These are phyloP conservation scores for Cryphonectria carpinicola DNA, from an alignment of 2,329 filamentous ascomycete species.

Conservation along the genomic window DNA sequence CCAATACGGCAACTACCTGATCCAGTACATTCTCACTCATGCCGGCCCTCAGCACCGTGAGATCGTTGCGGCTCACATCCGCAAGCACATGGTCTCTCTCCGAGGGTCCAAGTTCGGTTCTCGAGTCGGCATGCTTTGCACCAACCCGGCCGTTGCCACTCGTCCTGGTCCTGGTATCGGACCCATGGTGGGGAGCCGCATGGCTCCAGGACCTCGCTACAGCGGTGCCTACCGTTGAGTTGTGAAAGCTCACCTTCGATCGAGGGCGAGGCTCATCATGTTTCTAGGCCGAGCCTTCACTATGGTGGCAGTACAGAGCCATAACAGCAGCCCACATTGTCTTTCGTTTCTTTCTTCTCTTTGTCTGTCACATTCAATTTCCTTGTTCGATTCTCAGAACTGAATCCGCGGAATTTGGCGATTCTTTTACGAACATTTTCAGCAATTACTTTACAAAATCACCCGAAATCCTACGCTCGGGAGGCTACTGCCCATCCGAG, in stretches of 20 bases:
- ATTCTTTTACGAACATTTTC: constrained; percentile 41
- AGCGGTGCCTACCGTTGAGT: constrained; percentile 62
- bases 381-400: constrained; percentile 36
- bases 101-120: constrained; percentile 98
- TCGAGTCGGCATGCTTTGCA: constrained; percentile 97
- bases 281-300: not conserved
- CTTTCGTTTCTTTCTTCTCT: constrained; percentile 8
- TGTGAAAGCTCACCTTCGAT: not conserved
- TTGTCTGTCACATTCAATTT: constrained; percentile 30
- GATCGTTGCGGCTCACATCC: constrained; percentile 89
- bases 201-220: constrained; percentile 63
- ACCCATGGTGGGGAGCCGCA: constrained; percentile 61
- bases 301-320: not conserved
- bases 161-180: constrained; percentile 84
- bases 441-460: constrained; percentile 43
- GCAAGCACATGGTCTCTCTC: constrained; percentile 99
- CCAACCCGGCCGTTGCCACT: constrained; percentile 87
- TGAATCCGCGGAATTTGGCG: constrained; percentile 39
- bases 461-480: constrained; percentile 45
- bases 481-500: constrained; percentile 42
- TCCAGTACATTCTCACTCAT: constrained; percentile 95
- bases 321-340: constrained; percentile 3
- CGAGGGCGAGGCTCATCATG: not conserved
- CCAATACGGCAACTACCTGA: constrained; percentile 97
- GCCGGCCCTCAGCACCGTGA: constrained; percentile 87